Conservation (phyloP, 208 protist species). For the Angomonas deanei region DNA sequence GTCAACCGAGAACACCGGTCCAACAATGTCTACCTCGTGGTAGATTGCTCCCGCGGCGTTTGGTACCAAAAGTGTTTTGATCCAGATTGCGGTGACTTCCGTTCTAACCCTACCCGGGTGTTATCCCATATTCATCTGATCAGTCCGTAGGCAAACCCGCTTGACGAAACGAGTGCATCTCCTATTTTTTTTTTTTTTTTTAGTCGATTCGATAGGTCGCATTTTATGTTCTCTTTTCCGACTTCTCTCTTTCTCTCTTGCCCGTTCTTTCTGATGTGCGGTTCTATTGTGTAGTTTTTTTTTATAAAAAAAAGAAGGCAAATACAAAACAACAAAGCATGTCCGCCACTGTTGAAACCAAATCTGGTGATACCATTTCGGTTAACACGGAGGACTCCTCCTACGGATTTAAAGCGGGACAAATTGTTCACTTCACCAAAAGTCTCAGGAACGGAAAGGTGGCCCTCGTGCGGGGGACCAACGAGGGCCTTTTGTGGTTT, state of each 20-base stretch:
- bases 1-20: constrained; percentile 69
- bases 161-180: too few species aligned
- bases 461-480: constrained; percentile 65
- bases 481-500: constrained; percentile 77
- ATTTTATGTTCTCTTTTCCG: neutral
- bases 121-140: neutral
- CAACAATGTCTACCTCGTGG: constrained; percentile 73
- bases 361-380: constrained; percentile 48
- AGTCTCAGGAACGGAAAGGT: constrained; percentile 84
- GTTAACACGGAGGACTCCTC: constrained; percentile 32
- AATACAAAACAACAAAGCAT: neutral
- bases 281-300: neutral
- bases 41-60: constrained; percentile 27
- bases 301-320: neutral
- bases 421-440: constrained; percentile 87
- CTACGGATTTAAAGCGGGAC: constrained; percentile 63
- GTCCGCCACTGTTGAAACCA: constrained; percentile 34
- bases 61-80: constrained; percentile 85
- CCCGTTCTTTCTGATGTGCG: neutral
- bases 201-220: too few species aligned
- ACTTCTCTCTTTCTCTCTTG: neutral
- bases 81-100: constrained; percentile 62
- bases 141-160: too few species aligned
- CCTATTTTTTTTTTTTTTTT: too few species aligned
- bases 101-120: neutral